Percentiles rank a stretch among this genome's conserved stretches.
phyloP scores from a whole-genome alignment of 2,329 filamentous ascomycete genomes.

The Diaporthe sp. region DNA sequence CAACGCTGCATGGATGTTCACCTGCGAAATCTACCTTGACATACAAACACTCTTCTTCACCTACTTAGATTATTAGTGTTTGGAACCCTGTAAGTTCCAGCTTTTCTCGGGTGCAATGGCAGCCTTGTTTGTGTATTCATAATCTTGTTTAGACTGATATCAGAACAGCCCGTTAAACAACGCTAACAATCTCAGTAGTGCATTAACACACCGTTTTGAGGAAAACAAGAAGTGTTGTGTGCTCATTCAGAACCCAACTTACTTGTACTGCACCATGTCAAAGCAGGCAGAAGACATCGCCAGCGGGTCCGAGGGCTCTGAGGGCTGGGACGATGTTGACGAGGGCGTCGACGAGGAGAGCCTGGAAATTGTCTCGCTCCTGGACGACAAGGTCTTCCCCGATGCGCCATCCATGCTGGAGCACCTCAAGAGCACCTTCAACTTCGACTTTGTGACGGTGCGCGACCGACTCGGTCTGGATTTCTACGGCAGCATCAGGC shows the following conservation, averaged over 20 bases:
- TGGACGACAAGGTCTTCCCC: slow-evolving; percentile 75
- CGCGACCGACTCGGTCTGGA: slow-evolving; percentile 72
- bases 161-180: background rate
- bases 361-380: slow-evolving; percentile 74
- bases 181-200: slow-evolving; percentile 9
- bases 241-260: too few species aligned
- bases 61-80: background rate
- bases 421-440: slow-evolving; percentile 74
- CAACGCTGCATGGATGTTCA: background rate
- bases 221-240: background rate
- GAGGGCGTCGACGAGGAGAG: slow-evolving; percentile 67
- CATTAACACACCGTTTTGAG: background rate
- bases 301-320: slow-evolving; percentile 54
- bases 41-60: background rate
- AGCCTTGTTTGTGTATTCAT: background rate
- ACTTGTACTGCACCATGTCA: slow-evolving; percentile 29
- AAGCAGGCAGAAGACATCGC: slow-evolving; percentile 40
- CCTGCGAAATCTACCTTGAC: slow-evolving; percentile 35
- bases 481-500: slow-evolving; percentile 79
- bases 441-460: slow-evolving; percentile 75
- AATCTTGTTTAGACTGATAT: background rate
- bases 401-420: slow-evolving; percentile 75
- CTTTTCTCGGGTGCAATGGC: background rate
- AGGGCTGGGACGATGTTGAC: slow-evolving; percentile 47
- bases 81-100: background rate